Base-by-base conservation (phyloP, 257 asterid species). In the Nicotiana obtusifolia region DNA sequence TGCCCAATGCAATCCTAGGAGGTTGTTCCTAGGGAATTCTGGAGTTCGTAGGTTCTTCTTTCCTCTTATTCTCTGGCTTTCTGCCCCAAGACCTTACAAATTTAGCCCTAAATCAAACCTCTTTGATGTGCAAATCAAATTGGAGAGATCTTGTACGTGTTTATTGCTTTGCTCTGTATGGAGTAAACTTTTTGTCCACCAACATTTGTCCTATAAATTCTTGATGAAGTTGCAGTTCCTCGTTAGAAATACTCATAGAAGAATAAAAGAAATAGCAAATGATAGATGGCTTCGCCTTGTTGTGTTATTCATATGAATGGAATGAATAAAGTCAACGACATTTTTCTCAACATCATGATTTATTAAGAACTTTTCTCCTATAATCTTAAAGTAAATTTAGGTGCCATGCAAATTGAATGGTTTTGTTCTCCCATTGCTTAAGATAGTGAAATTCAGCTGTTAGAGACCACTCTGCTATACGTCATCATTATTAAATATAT, bases 391-490 rank as follows among this genome's bases (percentile, higher is more conserved):
- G 49, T 44, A 44, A 41, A 22, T 41, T 71, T 33, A 44, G 33
- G 35, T 71, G 78, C 59, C 35, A 22, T 71, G 49, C 49, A 13
- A 14, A 44, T 44, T 71, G 59, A 71, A 22, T 71, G 59, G 59
- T 71, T 71, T 69, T 15, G 35, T 71, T 71, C 59, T 71, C 78
- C 59, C 20, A 71, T 71, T 71, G 78, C 35, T 54, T 33, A 22
- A 71, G 78, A 71, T 56, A 71, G 78, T 20, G 78, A 22, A 41
- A 44, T 59, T 71, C 59, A 44, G 24, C 78, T 57, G 47, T 44
- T 44, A 44, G 59, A 71, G 35, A 71, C 78, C 59, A 5, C 35
- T 71, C 59, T 71, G 49, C 49, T 44, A 44, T 71, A 44, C 17
- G 7, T 41, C 78, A 71, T 71, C 4, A 44, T 5, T 71, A 44